phyloP scores from a whole-genome alignment of 192 early-diverging fungal species.

The Coemansia sp. region DNA sequence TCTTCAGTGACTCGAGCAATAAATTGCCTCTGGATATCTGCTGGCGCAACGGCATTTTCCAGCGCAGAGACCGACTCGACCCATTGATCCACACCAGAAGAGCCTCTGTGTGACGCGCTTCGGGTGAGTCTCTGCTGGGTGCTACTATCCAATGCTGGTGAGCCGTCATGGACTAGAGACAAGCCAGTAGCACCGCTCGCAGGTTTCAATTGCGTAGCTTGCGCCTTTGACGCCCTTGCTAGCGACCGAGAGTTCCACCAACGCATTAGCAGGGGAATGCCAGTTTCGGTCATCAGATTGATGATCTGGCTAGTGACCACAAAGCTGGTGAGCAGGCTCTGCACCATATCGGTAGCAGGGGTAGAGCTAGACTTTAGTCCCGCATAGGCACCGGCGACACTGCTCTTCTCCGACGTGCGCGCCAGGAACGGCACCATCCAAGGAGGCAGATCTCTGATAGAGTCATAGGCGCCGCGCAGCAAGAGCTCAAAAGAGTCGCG shows the following conservation, averaged over 20 bases:
- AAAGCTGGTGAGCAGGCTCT: constrained; percentile 65
- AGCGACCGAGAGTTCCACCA: constrained; percentile 31
- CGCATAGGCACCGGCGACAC: background rate
- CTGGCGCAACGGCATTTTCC: constrained; percentile 19
- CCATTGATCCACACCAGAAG: constrained; percentile 26
- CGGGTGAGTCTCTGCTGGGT: background rate
- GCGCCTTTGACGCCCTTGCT: background rate
- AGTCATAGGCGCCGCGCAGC: constrained; percentile 31
- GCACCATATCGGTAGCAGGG: constrained; percentile 42
- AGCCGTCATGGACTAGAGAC: background rate
- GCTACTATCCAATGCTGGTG: constrained; percentile 10
- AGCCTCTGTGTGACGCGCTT: background rate
- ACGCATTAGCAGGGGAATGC: constrained; percentile 66
- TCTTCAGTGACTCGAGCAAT: constrained; percentile 38
- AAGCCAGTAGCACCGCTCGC: background rate
- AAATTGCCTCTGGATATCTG: constrained; percentile 32
- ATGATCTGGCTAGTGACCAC: constrained; percentile 82
- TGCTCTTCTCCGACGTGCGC: background rate
- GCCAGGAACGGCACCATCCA: constrained; percentile 20
- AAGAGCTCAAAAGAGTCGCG: constrained; percentile 62
- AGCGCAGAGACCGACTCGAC: constrained; percentile 2
- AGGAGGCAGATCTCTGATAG: constrained; percentile 17
- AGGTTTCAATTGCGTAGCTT: background rate
- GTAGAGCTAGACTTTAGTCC: constrained; percentile 44
- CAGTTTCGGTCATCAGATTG: constrained; percentile 70